Evolutionary conservation across 1,139 yeast genomes (phyloP).

Genomic region (Nakaseomyces delphensis): DNA sequence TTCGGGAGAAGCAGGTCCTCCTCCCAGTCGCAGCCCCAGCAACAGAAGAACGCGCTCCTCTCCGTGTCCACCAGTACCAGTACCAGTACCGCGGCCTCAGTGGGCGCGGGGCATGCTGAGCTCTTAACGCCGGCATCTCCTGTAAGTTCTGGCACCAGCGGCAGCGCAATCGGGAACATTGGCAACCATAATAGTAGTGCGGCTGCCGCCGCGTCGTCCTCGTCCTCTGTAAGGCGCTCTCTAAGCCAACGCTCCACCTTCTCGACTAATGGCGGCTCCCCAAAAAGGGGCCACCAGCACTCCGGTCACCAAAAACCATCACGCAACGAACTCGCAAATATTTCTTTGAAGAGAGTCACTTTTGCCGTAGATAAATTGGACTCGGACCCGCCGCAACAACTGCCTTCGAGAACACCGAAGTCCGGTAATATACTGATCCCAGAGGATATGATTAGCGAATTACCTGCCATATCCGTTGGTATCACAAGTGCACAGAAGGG

Average conservation of each 20-base stretch:
- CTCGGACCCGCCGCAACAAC: conserved; percentile 88
- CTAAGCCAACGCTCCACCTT: neutral
- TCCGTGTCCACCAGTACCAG: too few relatives aligned
- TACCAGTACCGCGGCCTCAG: neutral
- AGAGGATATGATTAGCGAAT: conserved; percentile 50
- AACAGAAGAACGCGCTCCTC: too few relatives aligned
- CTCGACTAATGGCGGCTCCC: neutral
- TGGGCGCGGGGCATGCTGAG: neutral
- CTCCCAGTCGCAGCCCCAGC: conserved; percentile 2
- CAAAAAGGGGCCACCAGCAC: neutral
- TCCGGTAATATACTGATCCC: conserved; percentile 74
- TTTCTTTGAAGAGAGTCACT: conserved; percentile 53
- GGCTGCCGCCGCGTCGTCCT: conserved; percentile 1
- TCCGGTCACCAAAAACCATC: neutral
- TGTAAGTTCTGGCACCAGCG: neutral
- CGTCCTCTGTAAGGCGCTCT: neutral
- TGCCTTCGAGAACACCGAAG: conserved; percentile 77
- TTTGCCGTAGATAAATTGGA: conserved; percentile 64
- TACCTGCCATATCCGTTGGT: conserved; percentile 58
- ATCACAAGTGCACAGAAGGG: conserved; percentile 28
- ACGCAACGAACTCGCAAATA: conserved; percentile 16
- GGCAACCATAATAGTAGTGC: neutral
- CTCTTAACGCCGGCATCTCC: neutral
- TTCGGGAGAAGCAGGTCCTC: conserved; percentile 18
- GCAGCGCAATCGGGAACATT: too few relatives aligned